Base-by-base conservation (phyloP, 1,284 basidiomycete species). In the Rhodotorula sp. region DNA sequence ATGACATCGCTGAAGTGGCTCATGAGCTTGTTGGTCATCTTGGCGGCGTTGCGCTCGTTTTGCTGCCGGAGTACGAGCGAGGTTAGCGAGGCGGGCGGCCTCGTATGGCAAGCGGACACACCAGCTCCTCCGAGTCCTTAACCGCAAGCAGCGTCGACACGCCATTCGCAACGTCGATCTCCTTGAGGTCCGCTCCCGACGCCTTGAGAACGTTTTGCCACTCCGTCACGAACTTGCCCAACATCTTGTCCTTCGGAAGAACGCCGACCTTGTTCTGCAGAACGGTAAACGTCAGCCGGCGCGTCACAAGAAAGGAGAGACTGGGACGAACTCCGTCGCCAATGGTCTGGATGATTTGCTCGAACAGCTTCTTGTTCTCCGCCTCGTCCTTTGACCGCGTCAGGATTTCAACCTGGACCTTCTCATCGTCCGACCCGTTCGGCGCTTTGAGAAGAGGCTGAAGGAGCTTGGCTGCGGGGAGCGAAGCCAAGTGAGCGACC, bases 51-150 rank as follows among this genome's bases (percentile, higher is more conserved):
- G 72, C 89, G 86, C 36, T 88, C 85, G 71, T 84, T 84, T 89
- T 89, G 91, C 92, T 94, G 77, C 30, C 61, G 24, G 72, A 10
- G 13, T 8, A 4, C 6, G 4, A 8, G 32, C 30, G 20, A 71
- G 62, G 63, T 47, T 53, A 68, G 27, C 65, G 36, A 48, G 22
- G 22, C 29, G 49, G n/a, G 24, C 5, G 24, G 7, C n/a, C 4
- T 1, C 6, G 11, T 9, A 29, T 3, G 49, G 2, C 9, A 22
- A 46, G 24, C n/a, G 24, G 44, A 83, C 89, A 73, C 74, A 93
- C 93, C 66, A 94, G 78, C 79, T 98, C 95, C 44, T 96, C 92
- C 22, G 88, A 87, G 76, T 98, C 94, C 81, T 97, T 98, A 36
- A 89, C 86, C 0, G 90, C 88, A 83, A 96, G 87, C 62, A 93